These are phyloP conservation scores for Zea mays DNA, from an alignment of 176 grass and related monocot genomes.

Conservation along the genomic window Zm-B73-REFERENCE-NAM-5.0 NC_050103.1:130341001-130341500, in stretches of 20 bases:
- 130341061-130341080: too few species aligned
- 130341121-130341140: constrained; percentile 61
- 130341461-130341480: not conserved
- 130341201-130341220: constrained; percentile 56
- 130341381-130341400: constrained; percentile 93
- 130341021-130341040: too few species aligned
- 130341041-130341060: too few species aligned
- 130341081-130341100: not conserved
- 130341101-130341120: not conserved
- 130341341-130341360: constrained; percentile 38
- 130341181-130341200: constrained; percentile 59
- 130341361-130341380: constrained; percentile 62
- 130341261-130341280: constrained; percentile 36
- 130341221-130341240: constrained; percentile 31
- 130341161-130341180: constrained; percentile 63
- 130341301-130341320: constrained; percentile 51
- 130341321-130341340: constrained; percentile 47
- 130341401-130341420: constrained; percentile 62
- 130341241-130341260: constrained; percentile 38
- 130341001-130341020: too few species aligned
- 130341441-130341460: constrained; percentile 49
- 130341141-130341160: constrained; percentile 70
- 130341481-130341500: constrained; percentile 6
- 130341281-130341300: constrained; percentile 45
- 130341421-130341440: constrained; percentile 49